Conservation (phyloP, 2,329 filamentous ascomycete genomes). For the Alternaria brassicae region DNA sequence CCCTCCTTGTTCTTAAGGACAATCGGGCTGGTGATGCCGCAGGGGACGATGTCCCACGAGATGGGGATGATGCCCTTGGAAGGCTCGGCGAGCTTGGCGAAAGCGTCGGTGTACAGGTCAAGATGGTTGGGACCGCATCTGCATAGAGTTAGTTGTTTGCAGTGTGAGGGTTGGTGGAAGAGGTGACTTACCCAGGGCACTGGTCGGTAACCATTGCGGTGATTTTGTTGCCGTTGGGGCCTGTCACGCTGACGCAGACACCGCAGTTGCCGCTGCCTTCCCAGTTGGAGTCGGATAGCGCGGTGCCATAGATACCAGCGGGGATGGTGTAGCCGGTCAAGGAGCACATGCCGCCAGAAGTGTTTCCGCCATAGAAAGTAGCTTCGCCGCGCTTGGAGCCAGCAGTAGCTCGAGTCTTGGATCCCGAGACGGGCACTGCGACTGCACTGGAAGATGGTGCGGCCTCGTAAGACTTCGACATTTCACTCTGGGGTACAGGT, state of each 20-base stretch:
- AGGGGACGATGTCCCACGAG: conserved; percentile 59
- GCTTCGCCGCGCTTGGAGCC: conserved; percentile 37
- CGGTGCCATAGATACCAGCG: conserved; percentile 65
- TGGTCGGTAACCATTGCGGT: conserved; percentile 70
- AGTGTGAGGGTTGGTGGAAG: not conserved
- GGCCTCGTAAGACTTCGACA: not conserved
- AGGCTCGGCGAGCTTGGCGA: conserved; percentile 55
- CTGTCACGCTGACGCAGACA: conserved; percentile 66
- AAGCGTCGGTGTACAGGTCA: conserved; percentile 63
- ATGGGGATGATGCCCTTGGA: conserved; percentile 59
- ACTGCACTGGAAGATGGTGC: not conserved
- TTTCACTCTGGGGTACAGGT: conserved; percentile 4
- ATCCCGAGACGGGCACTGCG: conserved; percentile 2
- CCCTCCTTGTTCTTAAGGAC: conserved; percentile 62
- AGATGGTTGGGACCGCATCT: conserved; percentile 61
- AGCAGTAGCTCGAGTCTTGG: conserved; percentile 12
- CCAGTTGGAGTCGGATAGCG: conserved; percentile 67
- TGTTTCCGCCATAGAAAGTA: conserved; percentile 51
- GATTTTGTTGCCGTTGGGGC: conserved; percentile 63
- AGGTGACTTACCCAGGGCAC: conserved; percentile 53
- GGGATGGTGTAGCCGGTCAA: conserved; percentile 70
- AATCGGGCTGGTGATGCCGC: conserved; percentile 60
- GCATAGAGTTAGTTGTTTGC: not conserved
- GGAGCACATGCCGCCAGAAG: conserved; percentile 67
- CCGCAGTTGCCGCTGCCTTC: conserved; percentile 64